Percentiles rank a stretch among this genome's conserved stretches.
Conservation (phyloP, 129 eudicot species). For the Helianthus tuberosus region DNA sequence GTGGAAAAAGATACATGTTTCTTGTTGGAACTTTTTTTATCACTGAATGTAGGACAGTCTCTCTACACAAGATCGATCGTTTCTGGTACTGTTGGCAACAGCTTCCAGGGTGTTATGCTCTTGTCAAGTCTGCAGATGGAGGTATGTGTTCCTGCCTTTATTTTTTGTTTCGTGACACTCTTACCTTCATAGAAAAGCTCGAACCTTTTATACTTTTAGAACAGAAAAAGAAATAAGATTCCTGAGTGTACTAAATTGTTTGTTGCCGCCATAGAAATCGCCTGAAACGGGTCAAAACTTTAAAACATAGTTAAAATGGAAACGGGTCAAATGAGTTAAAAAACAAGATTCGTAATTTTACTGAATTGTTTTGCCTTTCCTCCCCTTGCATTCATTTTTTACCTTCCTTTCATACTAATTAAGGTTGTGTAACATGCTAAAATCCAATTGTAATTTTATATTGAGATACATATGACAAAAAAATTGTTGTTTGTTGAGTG, state of each 20-base stretch:
- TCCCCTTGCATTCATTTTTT: too few species aligned
- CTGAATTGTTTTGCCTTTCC: too few species aligned
- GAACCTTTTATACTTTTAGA: conserved; percentile 20
- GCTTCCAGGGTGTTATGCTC: conserved; percentile 23
- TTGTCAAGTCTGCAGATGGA: conserved; percentile 24
- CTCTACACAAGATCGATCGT: conserved; percentile 6
- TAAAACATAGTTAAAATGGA: background rate
- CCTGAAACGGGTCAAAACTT: background rate
- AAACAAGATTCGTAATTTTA: too few species aligned
- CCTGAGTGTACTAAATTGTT: background rate
- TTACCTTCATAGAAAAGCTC: conserved; percentile 19
- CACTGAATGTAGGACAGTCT: conserved; percentile 20
- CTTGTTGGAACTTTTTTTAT: conserved; percentile 21
- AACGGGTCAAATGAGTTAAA: background rate
- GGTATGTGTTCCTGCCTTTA: conserved; percentile 25
- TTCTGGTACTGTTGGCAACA: conserved; percentile 9
- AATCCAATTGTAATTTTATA: too few species aligned
- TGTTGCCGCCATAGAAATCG: conserved; percentile 2
- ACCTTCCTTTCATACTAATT: too few species aligned
- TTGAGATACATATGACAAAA: too few species aligned
- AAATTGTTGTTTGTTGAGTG: too few species aligned
- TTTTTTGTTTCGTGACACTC: conserved; percentile 17
- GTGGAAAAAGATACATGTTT: background rate
- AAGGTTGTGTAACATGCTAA: too few species aligned
- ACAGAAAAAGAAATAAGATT: background rate